phyloP scores from a whole-genome alignment of 768 basidiomycete genomes.

The Leccinum variicolor region DNA sequence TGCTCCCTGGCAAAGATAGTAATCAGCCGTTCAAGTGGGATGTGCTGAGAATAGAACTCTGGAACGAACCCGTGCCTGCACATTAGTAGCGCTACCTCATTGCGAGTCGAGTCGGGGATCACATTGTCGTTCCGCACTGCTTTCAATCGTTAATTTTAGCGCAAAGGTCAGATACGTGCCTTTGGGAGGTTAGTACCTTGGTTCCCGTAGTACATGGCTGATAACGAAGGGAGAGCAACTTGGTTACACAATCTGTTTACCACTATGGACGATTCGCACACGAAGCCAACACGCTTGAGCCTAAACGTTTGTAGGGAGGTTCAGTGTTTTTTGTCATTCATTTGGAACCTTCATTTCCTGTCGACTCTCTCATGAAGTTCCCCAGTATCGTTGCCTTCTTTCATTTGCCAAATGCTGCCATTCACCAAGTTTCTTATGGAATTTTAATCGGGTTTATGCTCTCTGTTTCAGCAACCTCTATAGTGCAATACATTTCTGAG shows the following conservation, averaged over 20 bases:
- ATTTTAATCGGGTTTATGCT: conserved; percentile 74
- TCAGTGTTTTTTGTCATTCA: not conserved
- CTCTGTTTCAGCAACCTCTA: conserved; percentile 66
- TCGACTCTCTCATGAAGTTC: conserved; percentile 13
- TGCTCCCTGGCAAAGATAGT: not conserved
- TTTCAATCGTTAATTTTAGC: not conserved
- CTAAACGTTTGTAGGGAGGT: not conserved
- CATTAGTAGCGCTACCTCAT: not conserved
- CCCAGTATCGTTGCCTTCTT: conserved; percentile 16
- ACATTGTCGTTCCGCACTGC: not conserved
- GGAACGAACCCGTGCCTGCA: not conserved
- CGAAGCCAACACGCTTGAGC: too few species aligned
- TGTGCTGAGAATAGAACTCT: not conserved
- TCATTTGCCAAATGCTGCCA: conserved; percentile 20
- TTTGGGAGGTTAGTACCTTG: not conserved
- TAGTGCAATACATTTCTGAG: conserved; percentile 50
- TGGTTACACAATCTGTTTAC: not conserved
- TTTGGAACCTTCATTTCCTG: conserved; percentile 33
- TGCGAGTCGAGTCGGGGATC: not conserved
- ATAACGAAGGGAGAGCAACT: too few species aligned
- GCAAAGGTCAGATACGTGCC: not conserved
- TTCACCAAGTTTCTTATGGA: conserved; percentile 43
- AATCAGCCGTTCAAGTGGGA: not conserved
- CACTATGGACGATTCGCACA: too few species aligned
- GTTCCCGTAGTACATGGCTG: not conserved